Conservation (phyloP, 2,329 filamentous ascomycete species). For the Colletotrichum siamense region DNA sequence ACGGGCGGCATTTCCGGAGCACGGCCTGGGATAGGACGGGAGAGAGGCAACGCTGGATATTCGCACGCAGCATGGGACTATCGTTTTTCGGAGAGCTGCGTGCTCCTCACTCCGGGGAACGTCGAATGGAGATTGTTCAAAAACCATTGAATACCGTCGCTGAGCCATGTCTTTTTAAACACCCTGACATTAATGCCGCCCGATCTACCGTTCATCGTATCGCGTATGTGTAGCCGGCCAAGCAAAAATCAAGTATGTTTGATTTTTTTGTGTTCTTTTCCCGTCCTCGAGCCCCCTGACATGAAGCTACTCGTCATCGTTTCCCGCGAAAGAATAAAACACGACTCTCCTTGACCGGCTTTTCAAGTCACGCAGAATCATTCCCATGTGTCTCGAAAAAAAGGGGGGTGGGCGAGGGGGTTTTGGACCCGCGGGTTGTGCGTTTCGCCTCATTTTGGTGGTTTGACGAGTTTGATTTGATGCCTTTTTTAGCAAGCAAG, state of each 20-base stretch:
- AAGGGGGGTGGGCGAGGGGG: constrained; percentile 28
- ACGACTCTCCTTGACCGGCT: constrained; percentile 1
- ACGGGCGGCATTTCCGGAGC: neutral
- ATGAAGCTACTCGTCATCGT: constrained; percentile 20
- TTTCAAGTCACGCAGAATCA: constrained; percentile 17
- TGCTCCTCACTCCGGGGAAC: neutral
- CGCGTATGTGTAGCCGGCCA: constrained; percentile 23
- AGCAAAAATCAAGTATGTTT: constrained; percentile 20
- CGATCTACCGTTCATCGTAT: constrained; percentile 22
- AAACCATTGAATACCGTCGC: constrained; percentile 23
- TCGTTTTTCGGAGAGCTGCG: neutral
- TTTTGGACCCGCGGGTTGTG: constrained; percentile 21
- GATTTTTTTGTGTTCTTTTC: constrained; percentile 17
- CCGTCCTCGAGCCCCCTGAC: constrained; percentile 18
- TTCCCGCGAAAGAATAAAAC: neutral
- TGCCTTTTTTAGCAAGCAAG: constrained; percentile 54
- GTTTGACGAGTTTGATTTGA: constrained; percentile 59
- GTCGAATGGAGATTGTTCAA: constrained; percentile 2
- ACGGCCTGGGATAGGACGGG: neutral
- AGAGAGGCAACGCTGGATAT: neutral
- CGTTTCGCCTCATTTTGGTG: constrained; percentile 24
- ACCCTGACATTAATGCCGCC: constrained; percentile 23
- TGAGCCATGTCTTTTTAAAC: constrained; percentile 21
- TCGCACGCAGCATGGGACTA: neutral
- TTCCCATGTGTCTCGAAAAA: constrained; percentile 19